Evolutionary conservation across 2,329 filamentous ascomycete genomes (phyloP).

Genomic region (Monosporascus sp.): DNA sequence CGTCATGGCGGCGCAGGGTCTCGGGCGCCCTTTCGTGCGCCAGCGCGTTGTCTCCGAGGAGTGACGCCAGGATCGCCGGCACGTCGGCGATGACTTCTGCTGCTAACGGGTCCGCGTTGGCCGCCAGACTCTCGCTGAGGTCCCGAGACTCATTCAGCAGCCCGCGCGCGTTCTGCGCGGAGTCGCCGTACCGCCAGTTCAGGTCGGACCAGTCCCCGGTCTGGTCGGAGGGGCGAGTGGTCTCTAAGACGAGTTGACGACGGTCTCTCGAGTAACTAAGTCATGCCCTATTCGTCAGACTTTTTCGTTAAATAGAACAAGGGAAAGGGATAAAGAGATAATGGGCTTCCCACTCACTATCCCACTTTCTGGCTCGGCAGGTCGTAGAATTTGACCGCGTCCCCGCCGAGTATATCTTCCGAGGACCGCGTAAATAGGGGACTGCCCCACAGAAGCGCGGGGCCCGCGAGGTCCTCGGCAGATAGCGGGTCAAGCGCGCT

Average conservation of each 20-base stretch:
- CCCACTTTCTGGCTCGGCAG: conserved; percentile 12
- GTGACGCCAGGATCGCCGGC: conserved; percentile 7
- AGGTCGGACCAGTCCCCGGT: conserved; percentile 12
- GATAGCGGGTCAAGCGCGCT: conserved; percentile 13
- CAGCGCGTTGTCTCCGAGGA: conserved; percentile 6
- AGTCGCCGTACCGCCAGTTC: conserved; percentile 15
- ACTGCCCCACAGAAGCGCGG: conserved; percentile 15
- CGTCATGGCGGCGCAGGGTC: conserved; percentile 7
- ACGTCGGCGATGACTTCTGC: conserved; percentile 1
- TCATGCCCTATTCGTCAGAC: not conserved
- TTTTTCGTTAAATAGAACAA: not conserved
- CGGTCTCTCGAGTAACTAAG: conserved; percentile 10
- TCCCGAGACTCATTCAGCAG: conserved; percentile 8
- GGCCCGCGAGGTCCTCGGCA: conserved; percentile 20
- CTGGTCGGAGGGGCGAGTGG: conserved; percentile 15
- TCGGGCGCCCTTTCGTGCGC: conserved; percentile 6
- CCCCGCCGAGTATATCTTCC: conserved; percentile 10
- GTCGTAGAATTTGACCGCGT: conserved; percentile 14
- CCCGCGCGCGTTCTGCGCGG: conserved; percentile 11
- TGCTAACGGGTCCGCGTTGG: not conserved
- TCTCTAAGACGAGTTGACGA: conserved; percentile 1
- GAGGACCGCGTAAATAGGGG: conserved; percentile 17
- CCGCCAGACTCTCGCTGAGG: conserved; percentile 6
- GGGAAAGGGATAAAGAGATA: not conserved
- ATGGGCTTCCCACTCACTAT: conserved; percentile 12